Evolutionary conservation across 2,329 filamentous ascomycete genomes (phyloP).

Genomic region (Ceratocystis diversiconidia): DNA sequence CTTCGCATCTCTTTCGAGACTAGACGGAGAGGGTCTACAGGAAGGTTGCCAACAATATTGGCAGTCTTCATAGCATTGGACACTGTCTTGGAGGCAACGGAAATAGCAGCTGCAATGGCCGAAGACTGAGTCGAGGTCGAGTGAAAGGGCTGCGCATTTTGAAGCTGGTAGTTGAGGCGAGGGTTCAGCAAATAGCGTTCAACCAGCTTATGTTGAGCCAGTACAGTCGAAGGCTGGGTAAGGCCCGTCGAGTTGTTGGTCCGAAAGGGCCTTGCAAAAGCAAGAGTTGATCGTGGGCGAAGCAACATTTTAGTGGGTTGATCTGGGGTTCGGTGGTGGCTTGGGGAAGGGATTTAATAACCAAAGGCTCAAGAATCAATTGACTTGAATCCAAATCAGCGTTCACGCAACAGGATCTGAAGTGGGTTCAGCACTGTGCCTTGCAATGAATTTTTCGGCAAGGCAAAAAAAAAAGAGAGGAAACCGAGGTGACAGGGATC

Average conservation of each 20-base stretch:
- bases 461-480: slow-evolving; percentile 7
- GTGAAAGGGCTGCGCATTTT: slow-evolving; percentile 29
- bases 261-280: slow-evolving; percentile 11
- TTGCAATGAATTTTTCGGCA: slow-evolving; percentile 10
- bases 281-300: slow-evolving; percentile 14
- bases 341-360: slow-evolving; percentile 3
- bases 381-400: slow-evolving; percentile 9
- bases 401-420: slow-evolving; percentile 1
- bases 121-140: slow-evolving; percentile 37
- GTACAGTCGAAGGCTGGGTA: slow-evolving; percentile 4
- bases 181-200: slow-evolving; percentile 13
- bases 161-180: slow-evolving; percentile 16
- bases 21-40: slow-evolving; percentile 73
- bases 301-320: slow-evolving; percentile 11
- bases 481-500: slow-evolving; percentile 1
- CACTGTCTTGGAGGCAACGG: slow-evolving; percentile 56
- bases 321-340: not conserved
- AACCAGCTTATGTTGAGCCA: slow-evolving; percentile 12
- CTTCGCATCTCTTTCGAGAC: slow-evolving; percentile 97
- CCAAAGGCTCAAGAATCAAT: slow-evolving; percentile 13
- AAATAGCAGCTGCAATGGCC: slow-evolving; percentile 63
- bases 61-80: slow-evolving; percentile 50
- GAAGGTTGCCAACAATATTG: slow-evolving; percentile 47
- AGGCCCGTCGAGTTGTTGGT: slow-evolving; percentile 8
- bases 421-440: not conserved